A percentile compares a stretch with the other conserved stretches of the same genome.
Evolutionary conservation across 352 stramenopile genomes (phyloP).

Genomic region (Globisporangium abappressorium): DNA sequence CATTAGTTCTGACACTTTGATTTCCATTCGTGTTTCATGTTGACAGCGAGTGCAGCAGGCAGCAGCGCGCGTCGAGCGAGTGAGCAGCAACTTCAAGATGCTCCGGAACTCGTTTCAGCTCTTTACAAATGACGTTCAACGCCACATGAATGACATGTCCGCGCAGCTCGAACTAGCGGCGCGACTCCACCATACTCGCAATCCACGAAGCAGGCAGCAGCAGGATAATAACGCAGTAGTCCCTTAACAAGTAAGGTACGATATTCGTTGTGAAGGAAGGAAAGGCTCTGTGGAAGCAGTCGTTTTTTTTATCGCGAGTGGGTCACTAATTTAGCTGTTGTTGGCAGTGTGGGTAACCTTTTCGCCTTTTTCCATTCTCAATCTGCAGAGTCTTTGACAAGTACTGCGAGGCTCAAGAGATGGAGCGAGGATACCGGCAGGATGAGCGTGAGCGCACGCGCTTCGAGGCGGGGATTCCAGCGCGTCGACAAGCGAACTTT

Average conservation of each 20-base stretch:
- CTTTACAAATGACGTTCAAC: conserved; percentile 49
- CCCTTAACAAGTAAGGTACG: background rate
- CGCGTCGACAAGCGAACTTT: conserved; percentile 1
- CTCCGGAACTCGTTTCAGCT: conserved; percentile 57
- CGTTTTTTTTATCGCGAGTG: background rate
- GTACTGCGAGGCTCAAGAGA: conserved; percentile 9
- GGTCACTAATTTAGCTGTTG: background rate
- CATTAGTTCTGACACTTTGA: background rate
- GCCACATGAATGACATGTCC: conserved; percentile 49
- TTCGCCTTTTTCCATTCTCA: background rate
- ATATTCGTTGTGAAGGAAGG: too few species aligned
- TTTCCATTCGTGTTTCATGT: background rate
- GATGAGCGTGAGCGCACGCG: conserved; percentile 32
- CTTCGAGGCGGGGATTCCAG: conserved; percentile 25
- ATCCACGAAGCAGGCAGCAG: background rate
- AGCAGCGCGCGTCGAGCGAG: conserved; percentile 32
- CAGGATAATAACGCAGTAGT: background rate
- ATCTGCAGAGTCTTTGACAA: background rate
- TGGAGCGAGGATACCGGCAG: conserved; percentile 48
- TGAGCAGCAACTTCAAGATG: conserved; percentile 37
- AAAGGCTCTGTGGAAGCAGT: background rate
- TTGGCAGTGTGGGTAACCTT: background rate
- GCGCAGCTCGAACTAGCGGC: conserved; percentile 39
- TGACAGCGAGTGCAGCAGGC: conserved; percentile 30
- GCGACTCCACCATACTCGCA: background rate